Conservation (phyloP, 805 yeast genomes). For the Yamadazyma olivae region DNA sequence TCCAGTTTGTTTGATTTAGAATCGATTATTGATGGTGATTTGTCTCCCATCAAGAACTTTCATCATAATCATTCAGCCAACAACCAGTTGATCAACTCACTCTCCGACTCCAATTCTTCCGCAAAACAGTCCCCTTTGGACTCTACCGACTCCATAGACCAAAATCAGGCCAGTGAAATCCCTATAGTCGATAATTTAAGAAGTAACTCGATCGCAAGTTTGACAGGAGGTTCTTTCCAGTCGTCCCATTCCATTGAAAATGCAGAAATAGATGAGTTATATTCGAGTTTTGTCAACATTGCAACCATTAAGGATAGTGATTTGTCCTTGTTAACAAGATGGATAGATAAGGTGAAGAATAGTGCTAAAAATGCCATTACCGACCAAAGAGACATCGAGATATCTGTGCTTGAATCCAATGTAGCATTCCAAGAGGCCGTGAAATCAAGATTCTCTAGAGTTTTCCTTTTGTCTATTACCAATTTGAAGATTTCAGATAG, state of each 20-base stretch:
- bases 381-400: slow-evolving; percentile 4
- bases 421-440: not conserved
- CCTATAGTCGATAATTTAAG: slow-evolving; percentile 4
- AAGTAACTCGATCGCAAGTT: slow-evolving; percentile 9
- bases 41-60: slow-evolving; percentile 25
- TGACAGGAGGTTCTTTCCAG: slow-evolving; percentile 7
- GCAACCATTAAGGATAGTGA: slow-evolving; percentile 43
- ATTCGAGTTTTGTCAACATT: slow-evolving; percentile 62
- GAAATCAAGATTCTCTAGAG: slow-evolving; percentile 50
- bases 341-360: slow-evolving; percentile 38
- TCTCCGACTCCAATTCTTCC: slow-evolving; percentile 5
- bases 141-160: not conserved
- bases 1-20: slow-evolving; percentile 71
- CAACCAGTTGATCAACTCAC: slow-evolving; percentile 6
- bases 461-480: slow-evolving; percentile 67
- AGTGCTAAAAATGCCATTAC: slow-evolving; percentile 11
- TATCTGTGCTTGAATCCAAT: slow-evolving; percentile 9
- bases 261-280: slow-evolving; percentile 63
- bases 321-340: slow-evolving; percentile 29
- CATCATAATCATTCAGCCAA: slow-evolving; percentile 2
- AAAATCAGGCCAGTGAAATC: not conserved
- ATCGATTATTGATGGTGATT: slow-evolving; percentile 47
- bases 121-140: not conserved
- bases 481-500: slow-evolving; percentile 64
- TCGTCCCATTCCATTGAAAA: slow-evolving; percentile 21